These are phyloP conservation scores for Pseudocercospora cruenta DNA, from an alignment of 2,329 filamentous ascomycete genomes.

Conservation along the genomic window DNA sequence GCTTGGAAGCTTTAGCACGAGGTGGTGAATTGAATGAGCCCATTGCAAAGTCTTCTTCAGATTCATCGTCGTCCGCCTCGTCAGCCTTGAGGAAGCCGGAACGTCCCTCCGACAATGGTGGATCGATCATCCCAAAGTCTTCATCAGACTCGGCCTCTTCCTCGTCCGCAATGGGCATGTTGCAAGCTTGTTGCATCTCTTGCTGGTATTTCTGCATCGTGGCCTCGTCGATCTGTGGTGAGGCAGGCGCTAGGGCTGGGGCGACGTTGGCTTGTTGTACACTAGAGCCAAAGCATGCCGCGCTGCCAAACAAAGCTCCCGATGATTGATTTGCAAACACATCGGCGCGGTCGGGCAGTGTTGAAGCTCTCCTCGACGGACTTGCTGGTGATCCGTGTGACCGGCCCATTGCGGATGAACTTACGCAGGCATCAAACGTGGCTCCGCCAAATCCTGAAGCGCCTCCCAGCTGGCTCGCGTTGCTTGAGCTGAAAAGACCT, in stretches of 20 bases:
- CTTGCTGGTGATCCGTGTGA: too few species aligned
- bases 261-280: not conserved
- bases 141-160: conserved; percentile 16
- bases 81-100: too few species aligned
- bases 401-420: too few species aligned
- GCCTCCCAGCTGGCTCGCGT: not conserved
- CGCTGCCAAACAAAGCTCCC: not conserved
- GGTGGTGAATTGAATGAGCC: too few species aligned
- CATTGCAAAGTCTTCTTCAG: too few species aligned
- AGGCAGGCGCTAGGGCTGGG: not conserved
- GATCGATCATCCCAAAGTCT: not conserved
- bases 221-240: not conserved
- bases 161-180: not conserved
- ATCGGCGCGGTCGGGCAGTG: too few species aligned
- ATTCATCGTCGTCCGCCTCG: too few species aligned
- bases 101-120: too few species aligned
- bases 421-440: too few species aligned
- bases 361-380: too few species aligned
- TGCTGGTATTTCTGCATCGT: not conserved
- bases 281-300: not conserved
- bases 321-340: not conserved
- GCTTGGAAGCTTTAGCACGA: not conserved
- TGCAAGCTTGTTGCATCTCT: not conserved
- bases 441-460: too few species aligned
- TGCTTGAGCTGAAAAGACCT: not conserved